Evolutionary conservation across 306 rosid genomes (phyloP), one percentile per base, ranked within the genome.

Genomic region (Adenanthera pavonina): DNA sequence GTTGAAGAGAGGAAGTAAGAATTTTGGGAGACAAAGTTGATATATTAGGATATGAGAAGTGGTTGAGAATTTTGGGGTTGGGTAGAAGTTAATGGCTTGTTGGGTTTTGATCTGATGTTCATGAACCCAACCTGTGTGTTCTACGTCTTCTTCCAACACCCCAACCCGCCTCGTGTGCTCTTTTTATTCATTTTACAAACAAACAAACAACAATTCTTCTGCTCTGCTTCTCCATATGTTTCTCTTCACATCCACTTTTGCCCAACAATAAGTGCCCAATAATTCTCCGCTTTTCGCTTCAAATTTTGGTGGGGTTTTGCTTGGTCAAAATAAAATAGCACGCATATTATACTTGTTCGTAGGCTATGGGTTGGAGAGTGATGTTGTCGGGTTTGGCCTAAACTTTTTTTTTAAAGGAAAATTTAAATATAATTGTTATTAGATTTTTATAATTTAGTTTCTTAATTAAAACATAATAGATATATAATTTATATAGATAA

Each of bases 71-170:
- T 73, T 68, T 44, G 56, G 76, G 46, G 77, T 78, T 57, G 69
- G 85, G 78, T 49, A 71, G 25, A 52, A 49, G 78, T 56, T 67
- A 47, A 64, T 77, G 77, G 52, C 19, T 38, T 67, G 78, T 74
- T 79, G 82, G 75, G 12, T 8, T 9, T 30, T 61, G 73, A 68
- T 44, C 43, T 51, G 51, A 66, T 65, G 71, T 84, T 78, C 85
- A 81, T 81, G 84, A 79, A 80, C 87, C 85, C 72, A 71, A 81
- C 84, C 81, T 74, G 69, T 53, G 68, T 87, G 57, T 59, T 87
- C 84, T 78, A 87, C 87, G n/a, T 36, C 11, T 74, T 76, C 83
- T 80, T 86, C 34, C n/a, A 79, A 76, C 84, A 75, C 72, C 86
- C 86, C 79, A 79, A 82, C 86, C 74, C 70, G 74, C 61, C 88